Conservation (phyloP, 2,329 filamentous ascomycete species). For the Thielaviopsis ethacetica region DNA sequence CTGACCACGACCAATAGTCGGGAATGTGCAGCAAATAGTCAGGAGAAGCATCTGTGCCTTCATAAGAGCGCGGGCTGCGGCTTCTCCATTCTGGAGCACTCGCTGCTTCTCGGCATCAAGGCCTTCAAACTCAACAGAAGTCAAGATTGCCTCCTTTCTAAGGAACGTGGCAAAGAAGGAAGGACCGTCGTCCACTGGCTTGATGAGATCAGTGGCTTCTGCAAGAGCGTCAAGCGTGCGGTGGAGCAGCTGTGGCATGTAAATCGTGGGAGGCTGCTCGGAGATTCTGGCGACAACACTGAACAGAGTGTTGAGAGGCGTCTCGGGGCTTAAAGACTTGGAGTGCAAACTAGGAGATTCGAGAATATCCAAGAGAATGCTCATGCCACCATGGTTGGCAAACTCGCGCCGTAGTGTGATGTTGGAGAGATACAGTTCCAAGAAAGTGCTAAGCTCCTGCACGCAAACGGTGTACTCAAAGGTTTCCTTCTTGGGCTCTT, state of each 20-base stretch:
- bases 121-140: constrained; percentile 20
- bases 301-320: constrained; percentile 9
- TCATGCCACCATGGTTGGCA: constrained; percentile 63
- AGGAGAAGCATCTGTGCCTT: constrained; percentile 56
- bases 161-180: constrained; percentile 61
- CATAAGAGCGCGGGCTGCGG: constrained; percentile 61
- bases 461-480: constrained; percentile 9
- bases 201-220: constrained; percentile 48
- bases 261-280: constrained; percentile 64
- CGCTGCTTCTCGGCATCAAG: constrained; percentile 22
- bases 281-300: constrained; percentile 30
- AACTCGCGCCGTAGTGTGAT: constrained; percentile 55
- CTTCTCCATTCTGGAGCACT: constrained; percentile 50
- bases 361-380: constrained; percentile 69
- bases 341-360: constrained; percentile 64
- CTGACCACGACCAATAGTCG: constrained; percentile 1
- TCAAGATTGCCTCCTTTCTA: constrained; percentile 22
- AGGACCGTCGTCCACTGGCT: constrained; percentile 27
- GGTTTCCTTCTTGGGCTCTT: not conserved
- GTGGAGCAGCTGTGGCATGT: constrained; percentile 64
- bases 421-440: constrained; percentile 60
- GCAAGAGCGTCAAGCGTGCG: constrained; percentile 56
- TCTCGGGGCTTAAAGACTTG: constrained; percentile 35
- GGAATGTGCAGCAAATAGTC: constrained; percentile 9
- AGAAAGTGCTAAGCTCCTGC: constrained; percentile 47